Evolutionary conservation across 495 filamentous ascomycete genomes (phyloP).

Genomic region (Penicillium manginii): DNA sequence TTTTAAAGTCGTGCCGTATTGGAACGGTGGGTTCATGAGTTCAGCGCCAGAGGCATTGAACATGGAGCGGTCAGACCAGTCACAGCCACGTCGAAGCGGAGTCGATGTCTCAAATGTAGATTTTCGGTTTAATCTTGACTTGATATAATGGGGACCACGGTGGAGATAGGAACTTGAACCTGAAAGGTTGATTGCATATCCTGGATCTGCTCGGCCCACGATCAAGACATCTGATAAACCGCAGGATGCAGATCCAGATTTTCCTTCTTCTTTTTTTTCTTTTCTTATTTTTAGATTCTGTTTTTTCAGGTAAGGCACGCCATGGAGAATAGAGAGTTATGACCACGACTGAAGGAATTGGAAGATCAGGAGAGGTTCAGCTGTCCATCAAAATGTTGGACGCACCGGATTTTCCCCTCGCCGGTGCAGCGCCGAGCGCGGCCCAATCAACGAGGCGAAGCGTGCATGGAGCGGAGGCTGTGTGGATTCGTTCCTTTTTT

Average conservation of each 20-base stretch:
- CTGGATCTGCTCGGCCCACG: constrained; percentile 23
- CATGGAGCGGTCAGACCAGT: constrained; percentile 23
- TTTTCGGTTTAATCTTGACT: constrained; percentile 16
- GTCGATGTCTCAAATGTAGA: constrained; percentile 19
- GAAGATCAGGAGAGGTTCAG: neutral
- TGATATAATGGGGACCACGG: constrained; percentile 1
- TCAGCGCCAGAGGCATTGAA: constrained; percentile 24
- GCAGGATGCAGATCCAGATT: constrained; percentile 17
- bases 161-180: constrained; percentile 1
- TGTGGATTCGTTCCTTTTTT: constrained; percentile 9
- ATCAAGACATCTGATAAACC: constrained; percentile 27
- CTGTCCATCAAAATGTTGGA: constrained; percentile 4
- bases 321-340: neutral
- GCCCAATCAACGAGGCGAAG: constrained; percentile 15
- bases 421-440: neutral
- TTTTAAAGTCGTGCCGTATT: constrained; percentile 17
- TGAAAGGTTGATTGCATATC: constrained; percentile 25
- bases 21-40: constrained; percentile 13
- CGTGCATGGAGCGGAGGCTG: constrained; percentile 8
- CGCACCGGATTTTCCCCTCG: constrained; percentile 16
- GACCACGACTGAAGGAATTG: neutral
- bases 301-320: neutral
- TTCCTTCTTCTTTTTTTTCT: constrained; percentile 1
- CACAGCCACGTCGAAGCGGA: constrained; percentile 19
- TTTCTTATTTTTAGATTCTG: constrained; percentile 1